Evolutionary conservation across 164 flowering plant genomes (phyloP).

Genomic region (Vitis riparia): DNA sequence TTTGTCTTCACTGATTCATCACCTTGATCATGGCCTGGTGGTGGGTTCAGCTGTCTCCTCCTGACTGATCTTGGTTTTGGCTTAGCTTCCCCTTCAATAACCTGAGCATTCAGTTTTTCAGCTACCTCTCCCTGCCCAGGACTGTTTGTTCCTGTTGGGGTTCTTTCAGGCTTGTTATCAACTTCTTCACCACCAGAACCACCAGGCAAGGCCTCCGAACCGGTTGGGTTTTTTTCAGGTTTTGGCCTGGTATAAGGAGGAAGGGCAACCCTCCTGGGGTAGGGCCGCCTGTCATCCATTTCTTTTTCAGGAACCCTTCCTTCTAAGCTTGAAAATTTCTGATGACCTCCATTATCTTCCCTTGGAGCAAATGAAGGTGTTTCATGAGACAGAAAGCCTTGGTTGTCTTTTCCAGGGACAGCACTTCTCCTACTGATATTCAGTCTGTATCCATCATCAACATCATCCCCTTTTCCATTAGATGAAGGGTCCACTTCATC

Average conservation of each 20-base stretch:
- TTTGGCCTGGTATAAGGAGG: slow-evolving; percentile 49
- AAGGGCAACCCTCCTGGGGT: slow-evolving; percentile 20
- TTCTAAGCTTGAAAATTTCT: slow-evolving; percentile 10
- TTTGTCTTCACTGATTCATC: neutral
- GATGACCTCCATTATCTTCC: neutral
- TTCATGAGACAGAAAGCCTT: neutral
- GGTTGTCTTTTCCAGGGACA: neutral
- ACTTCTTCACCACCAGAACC: neutral
- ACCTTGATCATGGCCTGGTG: slow-evolving; percentile 9
- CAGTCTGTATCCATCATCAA: slow-evolving; percentile 5
- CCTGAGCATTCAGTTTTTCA: neutral
- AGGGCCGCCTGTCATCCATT: slow-evolving; percentile 19
- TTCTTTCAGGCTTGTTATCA: neutral
- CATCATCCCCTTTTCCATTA: slow-evolving; percentile 6
- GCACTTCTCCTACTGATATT: slow-evolving; percentile 10
- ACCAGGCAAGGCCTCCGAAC: slow-evolving; percentile 1
- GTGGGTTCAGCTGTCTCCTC: slow-evolving; percentile 26
- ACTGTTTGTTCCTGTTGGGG: too few species aligned
- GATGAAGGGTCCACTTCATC: slow-evolving; percentile 14
- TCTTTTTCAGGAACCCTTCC: slow-evolving; percentile 20
- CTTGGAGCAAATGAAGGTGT: neutral
- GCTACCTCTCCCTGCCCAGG: too few species aligned
- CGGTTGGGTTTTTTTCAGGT: slow-evolving; percentile 7
- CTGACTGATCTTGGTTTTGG: slow-evolving; percentile 52
- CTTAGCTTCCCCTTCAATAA: slow-evolving; percentile 11